Evolutionary conservation across 176 grass and related monocot species (phyloP), one percentile per base, ranked within the genome.

Genomic region (Ampelocalamus luodianensis): DNA sequence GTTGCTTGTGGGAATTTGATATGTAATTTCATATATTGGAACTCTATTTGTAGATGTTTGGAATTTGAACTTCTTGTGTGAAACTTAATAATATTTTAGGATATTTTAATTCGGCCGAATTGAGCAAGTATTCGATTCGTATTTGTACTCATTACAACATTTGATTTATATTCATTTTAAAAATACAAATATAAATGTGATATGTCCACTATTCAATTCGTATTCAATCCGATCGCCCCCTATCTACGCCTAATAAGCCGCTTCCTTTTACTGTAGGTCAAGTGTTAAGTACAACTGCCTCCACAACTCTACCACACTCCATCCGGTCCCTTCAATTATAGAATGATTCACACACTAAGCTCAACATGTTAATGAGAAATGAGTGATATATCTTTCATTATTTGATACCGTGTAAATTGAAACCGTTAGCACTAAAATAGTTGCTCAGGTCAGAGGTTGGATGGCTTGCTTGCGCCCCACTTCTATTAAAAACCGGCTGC

Each of bases 261-360:
- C 32, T 45, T 46, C 68, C 39, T 85, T 82, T 14, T 44, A 86
- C 72, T 29, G 8, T 29, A 86, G 72, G 46, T 71, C 78, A 86
- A 79, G 84, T 72, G 59, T 72, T 86, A 76, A 83, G 73, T 79
- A 66, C 79, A 82, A 40, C 78, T 81, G 24, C 72, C 79, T 86
- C 78, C 72, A 85, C 26, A 71, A 38, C 65, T 82, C 53, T 50
- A 75, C 40, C 39, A 10, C 23, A 83, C 65, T 54, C 22, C 39
- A 38, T 20, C 10, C 29, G 9, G n/a, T 7, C 58, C 48, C 27
- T 78, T 59, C 42, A 23, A 67, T 72, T 65, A 32, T 38, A 66
- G 16, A 38, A 84, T 67, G 49, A 78, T 83, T 46, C 5, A 46
- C 62, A 82, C 20, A 65, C 72, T 70, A 82, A 45, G 26, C 58